Evolutionary conservation across 2,329 filamentous ascomycete species (phyloP), one percentile per base, ranked within the genome.

Genomic region (Colletotrichum camelliae): DNA sequence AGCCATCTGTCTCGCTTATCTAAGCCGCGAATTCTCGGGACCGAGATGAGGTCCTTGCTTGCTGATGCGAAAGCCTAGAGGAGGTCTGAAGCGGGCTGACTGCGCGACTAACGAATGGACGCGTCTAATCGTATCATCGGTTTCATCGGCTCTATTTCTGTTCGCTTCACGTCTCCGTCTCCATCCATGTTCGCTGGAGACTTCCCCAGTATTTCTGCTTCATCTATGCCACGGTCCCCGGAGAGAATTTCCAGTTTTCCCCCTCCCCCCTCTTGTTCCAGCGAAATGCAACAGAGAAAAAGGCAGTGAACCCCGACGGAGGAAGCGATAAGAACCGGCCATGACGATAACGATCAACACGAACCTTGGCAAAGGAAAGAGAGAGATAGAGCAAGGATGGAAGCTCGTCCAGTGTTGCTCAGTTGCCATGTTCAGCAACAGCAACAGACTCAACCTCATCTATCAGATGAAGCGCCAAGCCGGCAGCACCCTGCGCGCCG

Each of bases 391-490:
- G 60, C 74, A 76, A 74, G 74, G 70, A 52, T 74, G 64, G 24
- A 35, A 74, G 74, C 70, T 75, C 65, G 43, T 68, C 64, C 24
- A 62, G 21, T 39, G 31, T 24, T 60, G 62, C 43, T 64, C 33
- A 52, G 43, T 21, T 52, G 43, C 43, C 43, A 21, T 64, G 61
- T 64, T 37, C 61, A 33, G 31, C 27, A 29, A 18, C n/a, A 33
- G 39, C 58, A 64, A 62, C n/a, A 60, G 33, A 61, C 31, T 43
- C 52, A 18, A 75, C 60, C 69, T 74, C 70, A 61, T 65, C 70
- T 64, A 69, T 76, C 65, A 66, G 74, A 76, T 69, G 74, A 76
- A 76, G 74, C 74, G 70, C 70, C 74, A 69, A 74, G 74, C 57
- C 70, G 64, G 74, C 35, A 65, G 74, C 27, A 58, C 74, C 74